Conservation (phyloP, 2,329 filamentous ascomycete genomes). For the Alternaria sp. region DNA sequence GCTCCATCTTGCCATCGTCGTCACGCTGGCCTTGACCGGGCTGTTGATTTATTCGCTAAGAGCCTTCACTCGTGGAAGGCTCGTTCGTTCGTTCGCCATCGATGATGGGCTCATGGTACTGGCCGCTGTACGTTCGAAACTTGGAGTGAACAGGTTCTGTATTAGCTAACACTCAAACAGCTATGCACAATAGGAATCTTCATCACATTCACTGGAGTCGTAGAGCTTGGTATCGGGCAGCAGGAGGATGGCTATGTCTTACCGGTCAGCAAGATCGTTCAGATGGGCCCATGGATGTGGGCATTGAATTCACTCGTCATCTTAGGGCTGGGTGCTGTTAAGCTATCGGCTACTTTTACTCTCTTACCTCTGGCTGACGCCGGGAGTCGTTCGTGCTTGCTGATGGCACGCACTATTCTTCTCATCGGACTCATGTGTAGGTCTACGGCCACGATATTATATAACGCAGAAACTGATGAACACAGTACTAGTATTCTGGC, state of each 20-base stretch:
- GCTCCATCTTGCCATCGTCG: conserved; percentile 53
- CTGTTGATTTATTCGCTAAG: conserved; percentile 54
- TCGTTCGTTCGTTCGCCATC: conserved; percentile 59
- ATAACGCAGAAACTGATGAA: conserved; percentile 9
- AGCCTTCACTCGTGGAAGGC: conserved; percentile 56
- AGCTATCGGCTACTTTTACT: conserved; percentile 58
- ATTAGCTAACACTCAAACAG: neutral
- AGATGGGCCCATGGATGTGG: conserved; percentile 16
- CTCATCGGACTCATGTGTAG: conserved; percentile 55
- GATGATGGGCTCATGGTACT: conserved; percentile 59
- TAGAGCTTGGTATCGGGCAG: conserved; percentile 53
- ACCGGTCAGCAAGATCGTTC: neutral
- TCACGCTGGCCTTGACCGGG: conserved; percentile 53
- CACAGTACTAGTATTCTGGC: conserved; percentile 34
- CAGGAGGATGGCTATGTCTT: conserved; percentile 37
- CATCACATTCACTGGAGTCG: conserved; percentile 14
- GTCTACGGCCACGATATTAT: neutral
- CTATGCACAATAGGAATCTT: conserved; percentile 14
- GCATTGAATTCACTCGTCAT: conserved; percentile 48
- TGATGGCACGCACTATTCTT: conserved; percentile 6
- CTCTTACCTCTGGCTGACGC: conserved; percentile 54
- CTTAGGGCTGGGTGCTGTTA: conserved; percentile 56
- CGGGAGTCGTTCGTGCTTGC: conserved; percentile 47
- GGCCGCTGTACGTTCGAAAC: conserved; percentile 45
- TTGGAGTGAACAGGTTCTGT: neutral